phyloP scores from a whole-genome alignment of 83 land plant species.

The Isoetes engelmannii region DNA sequence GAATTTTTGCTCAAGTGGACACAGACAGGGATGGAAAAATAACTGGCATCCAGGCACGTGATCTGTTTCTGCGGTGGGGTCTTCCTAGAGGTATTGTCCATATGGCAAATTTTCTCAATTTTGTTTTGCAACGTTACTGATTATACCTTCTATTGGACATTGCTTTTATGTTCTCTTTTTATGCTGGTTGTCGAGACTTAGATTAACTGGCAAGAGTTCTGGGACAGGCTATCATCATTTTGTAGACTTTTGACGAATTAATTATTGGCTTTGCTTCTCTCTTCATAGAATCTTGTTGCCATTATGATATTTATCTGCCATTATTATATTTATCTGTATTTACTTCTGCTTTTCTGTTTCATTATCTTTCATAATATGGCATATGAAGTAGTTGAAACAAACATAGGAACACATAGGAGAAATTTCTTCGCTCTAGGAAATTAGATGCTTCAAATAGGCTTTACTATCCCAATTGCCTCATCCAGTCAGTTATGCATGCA shows the following conservation, averaged over 20 bases:
- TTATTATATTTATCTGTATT: not conserved
- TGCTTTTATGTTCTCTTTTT: not conserved
- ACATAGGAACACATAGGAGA: too few species aligned
- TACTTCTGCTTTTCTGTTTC: too few species aligned
- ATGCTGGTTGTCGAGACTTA: not conserved
- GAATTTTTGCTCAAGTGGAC: slow-evolving; percentile 39
- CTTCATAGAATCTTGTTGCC: too few species aligned
- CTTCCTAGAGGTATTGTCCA: slow-evolving; percentile 39
- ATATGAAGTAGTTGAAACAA: not conserved
- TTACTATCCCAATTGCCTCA: too few species aligned
- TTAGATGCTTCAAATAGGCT: too few species aligned
- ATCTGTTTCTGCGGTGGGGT: slow-evolving; percentile 43
- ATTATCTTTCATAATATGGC: not conserved
- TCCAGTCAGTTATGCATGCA: too few species aligned
- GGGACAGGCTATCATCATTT: not conserved
- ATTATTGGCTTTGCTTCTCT: not conserved
- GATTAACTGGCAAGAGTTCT: too few species aligned
- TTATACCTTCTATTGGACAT: not conserved
- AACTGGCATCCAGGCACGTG: slow-evolving; percentile 40
- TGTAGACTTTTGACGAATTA: not conserved
- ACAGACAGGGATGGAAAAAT: slow-evolving; percentile 48
- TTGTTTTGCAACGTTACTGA: not conserved
- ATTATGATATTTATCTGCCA: not conserved
- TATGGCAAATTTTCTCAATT: not conserved
- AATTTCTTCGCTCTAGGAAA: too few species aligned